These are phyloP conservation scores for Fragaria iinumae DNA, from an alignment of 306 rosid species.

Conservation along the genomic window DNA sequence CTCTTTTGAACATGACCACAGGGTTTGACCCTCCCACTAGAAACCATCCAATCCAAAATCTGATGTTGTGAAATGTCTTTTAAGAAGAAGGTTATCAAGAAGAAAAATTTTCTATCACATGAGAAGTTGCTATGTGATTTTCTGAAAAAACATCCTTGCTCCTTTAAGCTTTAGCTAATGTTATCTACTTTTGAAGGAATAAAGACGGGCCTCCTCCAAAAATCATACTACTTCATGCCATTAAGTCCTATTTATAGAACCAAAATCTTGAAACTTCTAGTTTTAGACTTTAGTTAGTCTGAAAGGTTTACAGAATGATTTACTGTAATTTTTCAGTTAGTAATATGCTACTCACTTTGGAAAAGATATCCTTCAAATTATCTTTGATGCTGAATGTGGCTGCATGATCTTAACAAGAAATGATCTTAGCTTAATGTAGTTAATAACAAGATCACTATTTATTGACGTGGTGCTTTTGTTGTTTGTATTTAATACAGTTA, in stretches of 20 bases:
- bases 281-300: background rate
- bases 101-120: background rate
- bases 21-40: background rate
- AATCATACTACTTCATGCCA: background rate
- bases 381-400: background rate
- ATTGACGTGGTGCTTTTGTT: background rate
- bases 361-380: background rate
- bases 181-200: background rate
- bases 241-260: background rate
- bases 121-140: background rate
- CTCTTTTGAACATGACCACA: background rate
- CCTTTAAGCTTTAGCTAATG: background rate
- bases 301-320: background rate
- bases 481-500: slow-evolving; percentile 34
- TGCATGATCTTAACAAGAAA: background rate
- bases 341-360: background rate
- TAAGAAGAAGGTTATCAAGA: background rate
- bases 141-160: background rate
- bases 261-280: background rate
- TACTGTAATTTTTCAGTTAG: background rate
- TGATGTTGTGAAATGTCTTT: background rate
- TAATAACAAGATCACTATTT: background rate
- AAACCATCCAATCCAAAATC: background rate
- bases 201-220: background rate
- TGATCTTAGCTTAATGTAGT: background rate